Evolutionary conservation across 345 rosid genomes (phyloP).

Genomic region (Citrus mangshanensis): DNA sequence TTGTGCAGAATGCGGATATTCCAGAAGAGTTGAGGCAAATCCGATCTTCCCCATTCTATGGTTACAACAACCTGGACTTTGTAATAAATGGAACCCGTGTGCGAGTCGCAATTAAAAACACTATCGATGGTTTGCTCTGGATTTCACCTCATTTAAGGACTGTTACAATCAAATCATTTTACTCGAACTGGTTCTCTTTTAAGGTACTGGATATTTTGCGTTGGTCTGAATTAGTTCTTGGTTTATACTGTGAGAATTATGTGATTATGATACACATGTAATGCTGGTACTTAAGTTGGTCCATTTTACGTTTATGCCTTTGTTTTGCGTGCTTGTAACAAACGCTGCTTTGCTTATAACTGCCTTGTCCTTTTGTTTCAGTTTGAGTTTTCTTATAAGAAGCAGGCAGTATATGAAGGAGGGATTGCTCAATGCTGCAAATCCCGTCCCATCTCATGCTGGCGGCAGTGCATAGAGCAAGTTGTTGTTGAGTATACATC

Average conservation of each 20-base stretch:
- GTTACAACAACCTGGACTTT: background rate
- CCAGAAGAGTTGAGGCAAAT: background rate
- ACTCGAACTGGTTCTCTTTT: background rate
- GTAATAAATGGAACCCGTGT: background rate
- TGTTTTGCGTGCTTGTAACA: no score
- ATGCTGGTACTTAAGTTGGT: background rate
- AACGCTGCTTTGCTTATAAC: no score
- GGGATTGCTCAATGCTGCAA: background rate
- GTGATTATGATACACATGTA: no score
- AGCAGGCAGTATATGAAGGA: background rate
- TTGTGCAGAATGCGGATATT: background rate
- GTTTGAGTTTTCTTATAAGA: background rate
- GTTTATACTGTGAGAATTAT: background rate
- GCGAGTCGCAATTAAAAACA: background rate
- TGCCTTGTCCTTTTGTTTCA: background rate
- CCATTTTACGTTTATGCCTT: no score
- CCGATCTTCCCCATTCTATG: background rate
- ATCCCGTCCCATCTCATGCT: background rate
- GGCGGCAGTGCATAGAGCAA: background rate
- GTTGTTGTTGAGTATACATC: background rate
- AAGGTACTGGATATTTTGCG: background rate
- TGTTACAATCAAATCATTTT: background rate
- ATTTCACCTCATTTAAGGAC: background rate
- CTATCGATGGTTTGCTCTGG: background rate
- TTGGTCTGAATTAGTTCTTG: background rate